phyloP scores from a whole-genome alignment of 2,329 filamentous ascomycete species.

The Bipolaris bicolor region DNA sequence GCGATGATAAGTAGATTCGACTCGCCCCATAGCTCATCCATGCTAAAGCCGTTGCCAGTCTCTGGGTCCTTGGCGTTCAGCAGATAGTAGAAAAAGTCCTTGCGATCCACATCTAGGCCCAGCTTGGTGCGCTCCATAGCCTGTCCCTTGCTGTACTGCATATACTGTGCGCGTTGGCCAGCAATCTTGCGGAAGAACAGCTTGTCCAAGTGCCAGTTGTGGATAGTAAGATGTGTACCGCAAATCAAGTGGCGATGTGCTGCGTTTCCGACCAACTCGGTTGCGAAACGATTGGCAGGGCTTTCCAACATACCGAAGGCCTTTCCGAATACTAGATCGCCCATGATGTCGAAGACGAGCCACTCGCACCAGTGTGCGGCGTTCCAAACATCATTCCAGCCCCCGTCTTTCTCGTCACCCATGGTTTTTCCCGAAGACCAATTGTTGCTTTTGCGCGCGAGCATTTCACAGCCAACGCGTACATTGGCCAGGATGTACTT shows the following conservation, averaged over 20 bases:
- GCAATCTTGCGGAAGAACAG: constrained; percentile 54
- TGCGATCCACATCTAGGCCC: constrained; percentile 49
- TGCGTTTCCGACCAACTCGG: constrained; percentile 52
- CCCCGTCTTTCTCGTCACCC: constrained; percentile 29
- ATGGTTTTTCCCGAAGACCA: constrained; percentile 9
- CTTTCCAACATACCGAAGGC: constrained; percentile 53
- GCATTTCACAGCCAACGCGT: constrained; percentile 47
- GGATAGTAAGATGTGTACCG: constrained; percentile 53
- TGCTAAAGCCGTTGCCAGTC: constrained; percentile 52
- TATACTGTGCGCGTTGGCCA: constrained; percentile 49
- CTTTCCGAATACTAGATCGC: constrained; percentile 55
- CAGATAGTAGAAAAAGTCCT: constrained; percentile 58
- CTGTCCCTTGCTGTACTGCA: constrained; percentile 53
- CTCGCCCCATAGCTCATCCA: constrained; percentile 57
- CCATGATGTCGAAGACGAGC: constrained; percentile 60
- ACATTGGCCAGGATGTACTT: constrained; percentile 54
- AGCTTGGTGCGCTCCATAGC: constrained; percentile 52
- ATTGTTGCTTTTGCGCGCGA: constrained; percentile 33
- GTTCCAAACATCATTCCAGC: constrained; percentile 53
- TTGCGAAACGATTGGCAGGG: constrained; percentile 50
- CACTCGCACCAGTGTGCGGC: constrained; percentile 54
- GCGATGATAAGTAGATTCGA: constrained; percentile 58
- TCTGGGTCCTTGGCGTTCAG: constrained; percentile 56
- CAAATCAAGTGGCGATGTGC: constrained; percentile 55
- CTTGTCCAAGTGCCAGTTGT: constrained; percentile 53